Conservation (phyloP, 78 protist genomes). For the Pelomyxa schiedti region DNA sequence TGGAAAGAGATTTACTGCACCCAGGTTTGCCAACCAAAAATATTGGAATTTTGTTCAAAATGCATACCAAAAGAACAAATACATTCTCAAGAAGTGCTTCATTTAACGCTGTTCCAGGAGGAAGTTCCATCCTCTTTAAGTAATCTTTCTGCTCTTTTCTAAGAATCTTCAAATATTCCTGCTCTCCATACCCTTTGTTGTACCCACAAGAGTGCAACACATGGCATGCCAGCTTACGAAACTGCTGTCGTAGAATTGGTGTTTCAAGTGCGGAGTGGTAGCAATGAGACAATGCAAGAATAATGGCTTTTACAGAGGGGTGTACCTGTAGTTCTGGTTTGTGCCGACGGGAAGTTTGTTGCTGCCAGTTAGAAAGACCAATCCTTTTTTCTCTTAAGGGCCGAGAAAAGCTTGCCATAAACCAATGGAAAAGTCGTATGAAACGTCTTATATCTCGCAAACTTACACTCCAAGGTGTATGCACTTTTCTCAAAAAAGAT, state of each 20-base stretch:
- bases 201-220: background rate
- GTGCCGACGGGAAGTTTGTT: background rate
- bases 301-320: background rate
- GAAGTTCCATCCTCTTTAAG: background rate
- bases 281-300: background rate
- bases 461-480: background rate
- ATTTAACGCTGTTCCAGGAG: constrained; percentile 38
- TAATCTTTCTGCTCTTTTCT: background rate
- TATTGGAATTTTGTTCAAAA: constrained; percentile 35
- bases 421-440: background rate
- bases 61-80: constrained; percentile 40
- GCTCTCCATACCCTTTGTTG: background rate
- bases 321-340: too few relatives aligned
- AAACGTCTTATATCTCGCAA: background rate
- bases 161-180: background rate
- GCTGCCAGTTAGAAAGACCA: background rate
- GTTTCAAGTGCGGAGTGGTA: background rate
- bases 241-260: background rate
- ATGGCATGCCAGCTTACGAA: background rate
- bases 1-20: constrained; percentile 41
- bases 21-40: constrained; percentile 57
- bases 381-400: background rate
- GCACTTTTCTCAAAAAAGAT: background rate
- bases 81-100: constrained; percentile 58
- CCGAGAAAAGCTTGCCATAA: background rate